Evolutionary conservation across 2,329 filamentous ascomycete genomes (phyloP), one percentile per base, ranked within the genome.

Genomic region (Cryphonectria radicalis): DNA sequence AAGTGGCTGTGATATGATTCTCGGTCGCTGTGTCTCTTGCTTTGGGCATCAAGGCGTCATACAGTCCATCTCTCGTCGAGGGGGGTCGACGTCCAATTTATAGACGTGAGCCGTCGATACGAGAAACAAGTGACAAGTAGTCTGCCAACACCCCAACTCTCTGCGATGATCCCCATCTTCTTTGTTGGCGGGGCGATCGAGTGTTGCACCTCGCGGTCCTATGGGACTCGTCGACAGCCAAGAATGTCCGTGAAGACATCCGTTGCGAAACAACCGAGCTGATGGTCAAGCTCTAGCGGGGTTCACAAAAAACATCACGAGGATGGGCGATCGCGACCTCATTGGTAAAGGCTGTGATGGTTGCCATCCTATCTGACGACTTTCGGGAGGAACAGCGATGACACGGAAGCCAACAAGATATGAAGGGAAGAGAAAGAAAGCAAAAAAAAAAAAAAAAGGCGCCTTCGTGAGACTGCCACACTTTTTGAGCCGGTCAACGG

Each of bases 341-440:
- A 73, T 73, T 73, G 71, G 69, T 46, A 60, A 66, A 37, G 7
- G 11, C 25, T 22, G 62, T 66, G 40, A 69, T 66, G 69, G 69
- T 59, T 71, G 71, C 69, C 63, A 66, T 62, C 69, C 63, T 68
- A 13, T 11, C 64, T 28, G 63, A 68, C 37, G 43, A 40, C 55
- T 42, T 63, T n/a, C 37, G 50, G 69, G 63, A 53, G 43, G 22
- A 63, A 66, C 28, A 42, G 32, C 28, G n/a, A 63, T 60, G 69
- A 68, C n/a, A 50, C 35, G 40, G 62, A 46, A 35, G 55, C 66
- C 66, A 55, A 57, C 66, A 5, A 50, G 46, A n/a, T 46, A 46
- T 46, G 17, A 46, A 46, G 17, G 14, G 46, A 43, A 43, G 42
- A 43, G 66, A 68, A 63, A 28, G 46, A 53, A 42, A 32, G 6